Base-by-base conservation (phyloP, 768 basidiomycete species). In the Favolaschia claudopus region DNA sequence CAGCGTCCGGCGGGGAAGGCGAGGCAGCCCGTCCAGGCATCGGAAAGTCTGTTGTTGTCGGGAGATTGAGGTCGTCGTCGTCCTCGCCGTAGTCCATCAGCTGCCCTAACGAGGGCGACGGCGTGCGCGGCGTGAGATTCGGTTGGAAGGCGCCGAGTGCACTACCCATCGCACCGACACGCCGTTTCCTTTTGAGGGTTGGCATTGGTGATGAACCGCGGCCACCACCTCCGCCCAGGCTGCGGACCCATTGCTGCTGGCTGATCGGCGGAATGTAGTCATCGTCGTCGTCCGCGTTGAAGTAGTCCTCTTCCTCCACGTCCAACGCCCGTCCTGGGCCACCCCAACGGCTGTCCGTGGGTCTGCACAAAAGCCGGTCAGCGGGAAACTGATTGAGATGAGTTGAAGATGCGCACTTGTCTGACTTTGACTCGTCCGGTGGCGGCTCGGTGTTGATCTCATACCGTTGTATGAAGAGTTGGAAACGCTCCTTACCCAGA, bases 391-490 rank as follows among this genome's bases (percentile, higher is more conserved):
- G 27, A 28, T 19, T 20, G 12, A 50, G 31, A 44, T 36, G 49
- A 60, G 34, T 20, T 25, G 25, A 31, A 15, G 32, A 70, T n/a
- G n/a, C 73, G 58, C 72, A 89, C 87, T 79, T 83, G 56, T 85
- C 81, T 40, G 76, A 67, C 64, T 82, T 84, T 37, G 76, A 71
- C 39, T 81, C 80, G 44, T 77, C 77, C 32, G 88, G 87, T 60
- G 81, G 82, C 28, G 89, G 91, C 61, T 96, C 93, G 60, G 89
- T 89, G 75, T 96, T 97, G 80, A 95, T 93, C 73, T 98, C 97
- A 85, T 90, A 95, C 45, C 89, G 84, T 38, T 86, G 80, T 57
- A 93, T 85, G 67, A 98, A 87, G 22, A 84, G 75, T 38, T 82
- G 79, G 71, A 95, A 94, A 33, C 89, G 83, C 58, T 85, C 79